Evolutionary conservation across 768 basidiomycete species (phyloP), one percentile per base, ranked within the genome.

Genomic region (Boletus rex-veris): DNA sequence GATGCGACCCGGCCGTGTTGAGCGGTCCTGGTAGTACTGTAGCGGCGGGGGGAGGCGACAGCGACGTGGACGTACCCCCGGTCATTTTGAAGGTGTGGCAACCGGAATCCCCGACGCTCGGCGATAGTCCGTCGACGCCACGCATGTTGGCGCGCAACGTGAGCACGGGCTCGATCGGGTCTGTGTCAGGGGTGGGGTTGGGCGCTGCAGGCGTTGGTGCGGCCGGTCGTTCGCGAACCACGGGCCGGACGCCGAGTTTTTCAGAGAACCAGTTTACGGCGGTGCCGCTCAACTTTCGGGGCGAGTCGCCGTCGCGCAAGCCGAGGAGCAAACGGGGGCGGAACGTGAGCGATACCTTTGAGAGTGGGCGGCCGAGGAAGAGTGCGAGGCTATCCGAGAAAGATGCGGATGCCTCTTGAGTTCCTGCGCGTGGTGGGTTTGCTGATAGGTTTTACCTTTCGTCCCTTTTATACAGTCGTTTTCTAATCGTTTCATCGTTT

Each of bases 241-340:
- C 52, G 55, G 61, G 37, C 2, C 60, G 45, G 68, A 74, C 60
- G 50, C 64, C 61, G 48, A 71, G 54, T 58, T 71, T 60, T 46
- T 68, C 57, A 3, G 57, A 77, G 48, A 82, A 81, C 54, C 64
- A 64, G 45, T 83, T 83, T 31, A 81, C 74, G 31, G 75, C 77
- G 0, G 79, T 83, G 7, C 63, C 75, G 1, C 64, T 68, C 14
- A 59, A 65, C 28, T 79, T 65, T 41, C 54, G 70, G n/a, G 59
- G 59, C 0, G 60, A 59, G 51, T 70, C 68, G 16, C 68, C 68
- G 18, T 45, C 70, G n/a, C 61, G 70, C 3, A 70, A 54, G 55
- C 59, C 70, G n/a, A 63, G 30, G 54, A 62, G 55, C 16, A 70
- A 70, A 52, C 60, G 68, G 5, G 57, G 50, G 5, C 55, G 69